Evolutionary conservation across 306 rosid species (phyloP).

Genomic region (Abrus precatorius): DNA sequence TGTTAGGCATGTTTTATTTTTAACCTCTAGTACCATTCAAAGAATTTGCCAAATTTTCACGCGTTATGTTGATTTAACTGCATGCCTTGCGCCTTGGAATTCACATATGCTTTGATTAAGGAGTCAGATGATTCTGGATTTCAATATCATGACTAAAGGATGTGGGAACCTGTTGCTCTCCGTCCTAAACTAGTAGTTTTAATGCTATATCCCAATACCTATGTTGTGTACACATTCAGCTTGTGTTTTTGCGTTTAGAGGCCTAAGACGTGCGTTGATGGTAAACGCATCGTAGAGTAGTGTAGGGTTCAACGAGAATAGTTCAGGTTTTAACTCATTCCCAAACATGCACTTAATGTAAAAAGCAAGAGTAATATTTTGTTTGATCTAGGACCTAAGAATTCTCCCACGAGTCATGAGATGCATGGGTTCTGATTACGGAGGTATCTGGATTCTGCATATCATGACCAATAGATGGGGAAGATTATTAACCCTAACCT

Average conservation of each 20-base stretch:
- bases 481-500: not conserved
- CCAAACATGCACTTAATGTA: not conserved
- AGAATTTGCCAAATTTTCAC: constrained; percentile 28
- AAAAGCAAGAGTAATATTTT: not conserved
- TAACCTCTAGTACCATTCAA: constrained; percentile 19
- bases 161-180: not conserved
- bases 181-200: not conserved
- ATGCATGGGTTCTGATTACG: not conserved
- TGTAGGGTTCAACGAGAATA: too few species aligned
- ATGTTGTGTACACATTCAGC: not conserved
- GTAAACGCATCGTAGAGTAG: too few species aligned
- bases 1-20: constrained; percentile 39
- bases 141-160: constrained; percentile 6
- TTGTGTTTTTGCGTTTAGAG: too few species aligned
- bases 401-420: not conserved
- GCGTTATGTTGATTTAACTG: constrained; percentile 17
- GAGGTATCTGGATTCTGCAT: not conserved
- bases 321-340: too few species aligned
- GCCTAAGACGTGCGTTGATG: too few species aligned
- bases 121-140: constrained; percentile 5
- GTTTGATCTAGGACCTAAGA: not conserved
- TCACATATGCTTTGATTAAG: not conserved
- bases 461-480: not conserved
- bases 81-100: constrained; percentile 8
- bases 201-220: not conserved